Evolutionary conservation across 176 grass and related monocot species (phyloP).

Genomic region (Hordeum marinum): DNA sequence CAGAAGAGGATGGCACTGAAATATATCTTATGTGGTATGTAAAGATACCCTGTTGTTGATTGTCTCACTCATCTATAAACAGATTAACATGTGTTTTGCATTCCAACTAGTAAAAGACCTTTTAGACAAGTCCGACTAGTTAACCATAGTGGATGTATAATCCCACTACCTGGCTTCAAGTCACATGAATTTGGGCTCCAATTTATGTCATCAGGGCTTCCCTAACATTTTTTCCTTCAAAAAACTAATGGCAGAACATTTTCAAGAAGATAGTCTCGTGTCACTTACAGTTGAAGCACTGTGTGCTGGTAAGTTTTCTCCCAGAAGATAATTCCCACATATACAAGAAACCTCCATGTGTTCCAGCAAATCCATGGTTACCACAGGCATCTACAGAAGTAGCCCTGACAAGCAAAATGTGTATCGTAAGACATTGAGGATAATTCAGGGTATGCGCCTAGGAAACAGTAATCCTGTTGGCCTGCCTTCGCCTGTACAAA

Average conservation of each 20-base stretch:
- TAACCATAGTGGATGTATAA: too few species aligned
- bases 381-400: constrained; percentile 53
- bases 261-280: not conserved
- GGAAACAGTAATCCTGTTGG: not conserved
- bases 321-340: constrained; percentile 76
- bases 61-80: too few species aligned
- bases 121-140: too few species aligned
- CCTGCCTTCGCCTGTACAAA: not conserved
- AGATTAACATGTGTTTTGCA: too few species aligned
- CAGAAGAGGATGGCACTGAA: not conserved
- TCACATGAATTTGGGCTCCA: not conserved
- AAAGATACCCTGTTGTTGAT: too few species aligned
- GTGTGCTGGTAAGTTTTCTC: constrained; percentile 39
- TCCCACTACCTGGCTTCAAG: not conserved
- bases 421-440: constrained; percentile 6
- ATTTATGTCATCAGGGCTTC: not conserved
- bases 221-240: not conserved
- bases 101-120: too few species aligned
- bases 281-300: constrained; percentile 64
- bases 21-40: too few species aligned
- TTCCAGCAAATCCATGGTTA: constrained; percentile 71
- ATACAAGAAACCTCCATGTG: constrained; percentile 64
- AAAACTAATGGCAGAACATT: not conserved
- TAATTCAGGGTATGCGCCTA: not conserved
- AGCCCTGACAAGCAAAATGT: constrained; percentile 51